Evolutionary conservation across 331 rosid genomes (phyloP), one percentile per base, ranked within the genome.

Genomic region (Spiraea crenata): DNA sequence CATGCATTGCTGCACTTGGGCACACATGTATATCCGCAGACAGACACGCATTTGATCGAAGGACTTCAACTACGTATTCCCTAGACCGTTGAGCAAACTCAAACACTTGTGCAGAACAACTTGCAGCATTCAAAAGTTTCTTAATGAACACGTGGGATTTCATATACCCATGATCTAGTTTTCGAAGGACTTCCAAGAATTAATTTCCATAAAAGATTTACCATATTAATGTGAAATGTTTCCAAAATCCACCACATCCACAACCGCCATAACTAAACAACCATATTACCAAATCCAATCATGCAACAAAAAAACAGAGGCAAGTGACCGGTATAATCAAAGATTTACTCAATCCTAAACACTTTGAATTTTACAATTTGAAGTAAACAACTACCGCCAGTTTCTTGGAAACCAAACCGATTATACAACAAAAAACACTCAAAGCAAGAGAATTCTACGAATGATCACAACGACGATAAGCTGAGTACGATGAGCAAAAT

Each of bases 331-430:
- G 6, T 38, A 34, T 1, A 38, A 58, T 44, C 31, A 37, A 25
- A 65, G 57, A 65, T 65, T 9, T 5, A 44, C 67, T 63, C n/a
- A 44, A 63, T 11, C 68, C 16, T 14, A 46, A 16, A n/a, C 69
- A 12, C 41, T 46, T 13, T 44, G 34, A 40, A 4, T 66, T 66
- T 2, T 16, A 4, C 45, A 37, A 57, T 12, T 17, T 9, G 25
- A 38, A 39, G 17, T 13, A 55, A 54, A 47, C 46, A 9, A 20
- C 39, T 42, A 41, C 61, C 57, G 8, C 31, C 60, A 54, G 19
- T 72, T 62, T 63, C 51, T 40, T 48, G 44, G 72, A 40, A 34
- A 63, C 38, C 70, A 74, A 79, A 70, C 69, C 9, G 42, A 70
- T 56, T 39, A 39, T 5, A 4, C 3, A 67, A 39, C 14, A 17